Evolutionary conservation across 2,329 filamentous ascomycete genomes (phyloP), one percentile per base, ranked within the genome.

Genomic region (Orbilia javanica): DNA sequence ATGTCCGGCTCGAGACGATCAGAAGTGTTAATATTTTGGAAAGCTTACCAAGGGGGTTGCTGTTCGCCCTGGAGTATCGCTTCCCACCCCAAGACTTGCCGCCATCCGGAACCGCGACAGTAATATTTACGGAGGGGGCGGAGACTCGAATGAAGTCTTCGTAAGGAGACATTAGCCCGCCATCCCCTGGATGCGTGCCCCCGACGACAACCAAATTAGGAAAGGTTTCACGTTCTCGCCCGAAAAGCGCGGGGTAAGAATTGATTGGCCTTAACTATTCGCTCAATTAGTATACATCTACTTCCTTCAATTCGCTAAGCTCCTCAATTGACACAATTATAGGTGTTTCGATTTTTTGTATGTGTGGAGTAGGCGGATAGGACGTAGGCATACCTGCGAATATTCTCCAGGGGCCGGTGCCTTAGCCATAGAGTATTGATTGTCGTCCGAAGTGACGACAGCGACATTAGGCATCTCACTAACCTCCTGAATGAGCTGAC

Each of bases 401-500:
- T 18, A 44, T 18, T 27, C 25, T 18, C n/a, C 6, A 7, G 7
- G 22, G 11, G 27, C 11, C 3, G 42, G 50, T 18, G 27, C 11
- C 31, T 52, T 27, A 5, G 6, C 10, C 0, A 53, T n/a, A 7
- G 8, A 8, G 10, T 31, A 53, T 7, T 31, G 10, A 3, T 29
- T 25, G 6, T 29, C 50, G 15, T 25, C 50, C 7, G 50, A 31
- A 15, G 4, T n/a, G 13, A 53, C 50, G 31, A 53, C 15, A 18
- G 50, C 50, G 27, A 53, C 50, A 10, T 53, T 53, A 10, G 50
- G 50, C 50, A 53, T 53, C 5, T 53, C 50, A 31, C 50, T 18
- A 10, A 53, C 25, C 11, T 53, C 50, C 18, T 53, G 50, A 18
- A 53, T 36, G 15, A 65, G 27, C 15, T 65, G 50, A 18, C 50